A percentile compares a stretch with the other conserved stretches of the same genome.
Conservation (phyloP, 345 rosid genomes). For the Salix exigua region DNA sequence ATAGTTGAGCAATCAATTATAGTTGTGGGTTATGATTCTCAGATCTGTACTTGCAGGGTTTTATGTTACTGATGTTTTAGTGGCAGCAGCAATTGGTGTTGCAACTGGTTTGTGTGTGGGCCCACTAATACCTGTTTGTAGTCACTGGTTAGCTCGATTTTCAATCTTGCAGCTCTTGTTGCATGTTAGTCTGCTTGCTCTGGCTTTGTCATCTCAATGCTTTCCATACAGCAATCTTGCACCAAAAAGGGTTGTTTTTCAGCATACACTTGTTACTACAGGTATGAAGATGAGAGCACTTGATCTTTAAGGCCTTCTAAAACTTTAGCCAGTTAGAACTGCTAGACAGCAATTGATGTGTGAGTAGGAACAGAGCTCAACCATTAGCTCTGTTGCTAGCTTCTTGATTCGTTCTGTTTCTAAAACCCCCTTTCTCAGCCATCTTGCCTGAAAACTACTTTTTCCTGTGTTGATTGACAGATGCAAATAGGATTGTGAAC, state of each 20-base stretch:
- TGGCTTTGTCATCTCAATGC: slow-evolving; percentile 84
- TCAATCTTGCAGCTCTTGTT: slow-evolving; percentile 65
- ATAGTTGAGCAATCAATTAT: background rate
- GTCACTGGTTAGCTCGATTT: slow-evolving; percentile 74
- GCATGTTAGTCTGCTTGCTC: slow-evolving; percentile 59
- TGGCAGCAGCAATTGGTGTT: slow-evolving; percentile 65
- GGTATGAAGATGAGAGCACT: slow-evolving; percentile 45
- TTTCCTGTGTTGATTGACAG: slow-evolving; percentile 37
- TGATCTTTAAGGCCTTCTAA: background rate
- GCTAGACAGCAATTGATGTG: background rate
- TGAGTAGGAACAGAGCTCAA: background rate
- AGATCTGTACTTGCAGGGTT: slow-evolving; percentile 53
- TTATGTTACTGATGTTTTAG: slow-evolving; percentile 62
- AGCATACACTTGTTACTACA: slow-evolving; percentile 62
- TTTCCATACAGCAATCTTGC: slow-evolving; percentile 88
- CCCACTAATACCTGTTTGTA: slow-evolving; percentile 71
- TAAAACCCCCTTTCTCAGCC: background rate
- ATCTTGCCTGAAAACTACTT: slow-evolving; percentile 8
- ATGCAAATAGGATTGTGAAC: slow-evolving; percentile 50
- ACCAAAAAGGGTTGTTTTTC: slow-evolving; percentile 86
- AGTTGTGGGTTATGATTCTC: background rate
- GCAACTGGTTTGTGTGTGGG: slow-evolving; percentile 80
- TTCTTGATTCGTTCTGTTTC: slow-evolving; percentile 1
- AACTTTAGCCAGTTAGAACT: background rate
- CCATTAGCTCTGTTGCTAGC: background rate